These are phyloP conservation scores for Epichloe glyceriae DNA, from an alignment of 2,329 filamentous ascomycete genomes.

Conservation along the genomic window DNA sequence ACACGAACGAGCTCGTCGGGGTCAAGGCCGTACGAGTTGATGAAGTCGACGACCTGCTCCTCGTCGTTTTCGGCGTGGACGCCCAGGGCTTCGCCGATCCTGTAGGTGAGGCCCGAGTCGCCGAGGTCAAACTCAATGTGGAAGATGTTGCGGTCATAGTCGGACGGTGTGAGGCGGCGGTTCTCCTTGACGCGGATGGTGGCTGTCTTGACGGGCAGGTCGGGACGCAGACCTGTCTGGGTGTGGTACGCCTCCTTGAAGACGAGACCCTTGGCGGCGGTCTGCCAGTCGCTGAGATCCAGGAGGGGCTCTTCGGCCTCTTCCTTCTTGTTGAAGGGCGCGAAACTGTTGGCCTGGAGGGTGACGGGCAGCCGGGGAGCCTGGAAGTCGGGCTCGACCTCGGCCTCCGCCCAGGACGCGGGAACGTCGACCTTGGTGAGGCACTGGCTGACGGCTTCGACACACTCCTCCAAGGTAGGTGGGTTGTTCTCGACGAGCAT, in stretches of 20 bases:
- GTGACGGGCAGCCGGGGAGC: conserved; percentile 43
- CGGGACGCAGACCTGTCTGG: conserved; percentile 61
- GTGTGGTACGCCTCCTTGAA: conserved; percentile 94
- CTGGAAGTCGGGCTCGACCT: conserved; percentile 37
- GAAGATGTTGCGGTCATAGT: conserved; percentile 98
- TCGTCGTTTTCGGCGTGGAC: conserved; percentile 92
- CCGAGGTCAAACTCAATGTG: conserved; percentile 98
- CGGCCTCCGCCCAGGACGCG: conserved; percentile 62
- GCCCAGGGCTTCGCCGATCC: conserved; percentile 92
- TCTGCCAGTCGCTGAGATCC: conserved; percentile 62
- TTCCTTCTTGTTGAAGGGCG: conserved; percentile 64
- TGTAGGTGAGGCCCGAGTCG: conserved; percentile 80
- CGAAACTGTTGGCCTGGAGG: conserved; percentile 71
- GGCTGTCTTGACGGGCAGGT: conserved; percentile 72
- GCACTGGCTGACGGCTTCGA: conserved; percentile 55
- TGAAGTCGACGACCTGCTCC: conserved; percentile 68
- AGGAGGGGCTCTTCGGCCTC: conserved; percentile 52
- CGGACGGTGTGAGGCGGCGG: conserved; percentile 72
- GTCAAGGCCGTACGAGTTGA: conserved; percentile 77
- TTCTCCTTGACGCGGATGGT: conserved; percentile 91
- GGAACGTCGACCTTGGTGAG: conserved; percentile 65
- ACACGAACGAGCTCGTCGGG: conserved; percentile 81
- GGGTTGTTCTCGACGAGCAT: conserved; percentile 41
- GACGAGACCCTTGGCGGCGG: conserved; percentile 70
- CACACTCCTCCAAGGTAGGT: conserved; percentile 37